These are phyloP conservation scores for Exophiala viscosa DNA, from an alignment of 2,329 filamentous ascomycete genomes.

Conservation along the genomic window DNA sequence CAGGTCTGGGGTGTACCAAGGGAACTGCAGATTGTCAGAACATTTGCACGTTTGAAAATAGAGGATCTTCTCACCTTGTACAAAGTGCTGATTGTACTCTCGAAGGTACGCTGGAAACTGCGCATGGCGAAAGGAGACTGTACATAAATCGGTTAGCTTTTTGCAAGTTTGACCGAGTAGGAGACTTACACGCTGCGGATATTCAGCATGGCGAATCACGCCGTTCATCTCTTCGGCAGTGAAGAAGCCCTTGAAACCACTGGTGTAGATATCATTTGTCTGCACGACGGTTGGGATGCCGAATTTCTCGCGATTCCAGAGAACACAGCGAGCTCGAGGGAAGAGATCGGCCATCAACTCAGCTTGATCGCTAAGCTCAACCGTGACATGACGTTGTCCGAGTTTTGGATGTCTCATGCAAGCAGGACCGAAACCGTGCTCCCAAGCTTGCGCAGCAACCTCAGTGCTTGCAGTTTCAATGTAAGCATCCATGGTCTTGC, in stretches of 20 bases:
- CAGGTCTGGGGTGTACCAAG: constrained; percentile 45
- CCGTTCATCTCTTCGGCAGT: constrained; percentile 49
- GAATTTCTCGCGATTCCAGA: constrained; percentile 36
- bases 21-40: constrained; percentile 40
- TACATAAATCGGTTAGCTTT: constrained; percentile 5
- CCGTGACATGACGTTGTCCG: constrained; percentile 46
- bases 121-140: constrained; percentile 50
- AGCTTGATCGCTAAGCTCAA: constrained; percentile 46
- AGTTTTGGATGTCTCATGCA: constrained; percentile 41
- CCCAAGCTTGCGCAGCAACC: constrained; percentile 41
- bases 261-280: constrained; percentile 43
- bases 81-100: constrained; percentile 50
- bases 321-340: constrained; percentile 49
- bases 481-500: constrained; percentile 54
- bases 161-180: not conserved
- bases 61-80: constrained; percentile 41
- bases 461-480: constrained; percentile 41
- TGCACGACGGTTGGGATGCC: constrained; percentile 34
- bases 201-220: constrained; percentile 46
- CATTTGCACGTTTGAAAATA: not conserved
- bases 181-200: constrained; percentile 47
- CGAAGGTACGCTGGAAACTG: constrained; percentile 52
- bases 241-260: constrained; percentile 51
- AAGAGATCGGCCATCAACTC: constrained; percentile 51
- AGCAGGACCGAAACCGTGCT: constrained; percentile 35